Evolutionary conservation across 1,139 yeast genomes (phyloP).

Genomic region (Yamadazyma blattariae): DNA sequence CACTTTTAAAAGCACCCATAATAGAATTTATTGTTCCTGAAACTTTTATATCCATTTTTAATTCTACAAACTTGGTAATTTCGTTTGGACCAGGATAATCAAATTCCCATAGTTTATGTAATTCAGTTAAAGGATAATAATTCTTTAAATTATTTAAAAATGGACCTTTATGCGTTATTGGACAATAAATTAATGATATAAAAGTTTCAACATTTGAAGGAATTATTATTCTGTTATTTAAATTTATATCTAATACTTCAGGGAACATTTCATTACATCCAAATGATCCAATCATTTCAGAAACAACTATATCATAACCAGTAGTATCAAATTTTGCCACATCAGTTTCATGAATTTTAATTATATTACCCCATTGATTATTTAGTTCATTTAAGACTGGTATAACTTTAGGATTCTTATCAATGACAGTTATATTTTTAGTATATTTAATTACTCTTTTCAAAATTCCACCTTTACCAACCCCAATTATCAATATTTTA

Average conservation of each 20-base stretch:
- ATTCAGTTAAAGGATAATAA: slow-evolving; percentile 35
- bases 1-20: slow-evolving; percentile 71
- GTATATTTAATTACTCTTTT: slow-evolving; percentile 23
- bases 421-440: slow-evolving; percentile 37
- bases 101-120: slow-evolving; percentile 53
- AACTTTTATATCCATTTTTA: slow-evolving; percentile 3
- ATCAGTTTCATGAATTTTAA: slow-evolving; percentile 54
- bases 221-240: slow-evolving; percentile 45
- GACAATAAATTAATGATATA: slow-evolving; percentile 57
- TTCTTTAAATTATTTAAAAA: slow-evolving; percentile 61
- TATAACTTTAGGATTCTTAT: slow-evolving; percentile 67
- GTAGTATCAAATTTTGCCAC: slow-evolving; percentile 45
- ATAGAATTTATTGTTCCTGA: slow-evolving; percentile 56
- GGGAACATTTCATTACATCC: slow-evolving; percentile 92
- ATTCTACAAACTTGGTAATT: neutral
- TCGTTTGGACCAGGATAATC: slow-evolving; percentile 35
- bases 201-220: slow-evolving; percentile 63
- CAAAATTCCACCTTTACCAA: slow-evolving; percentile 83
- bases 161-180: slow-evolving; percentile 46
- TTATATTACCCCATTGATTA: slow-evolving; percentile 43
- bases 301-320: slow-evolving; percentile 55
- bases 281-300: slow-evolving; percentile 85
- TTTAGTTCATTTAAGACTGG: slow-evolving; percentile 43
- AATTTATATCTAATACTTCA: slow-evolving; percentile 48
- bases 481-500: slow-evolving; percentile 67